These are phyloP conservation scores for Penicillium fuscoglaucum DNA, from an alignment of 2,329 filamentous ascomycete genomes.

Conservation along the genomic window DNA sequence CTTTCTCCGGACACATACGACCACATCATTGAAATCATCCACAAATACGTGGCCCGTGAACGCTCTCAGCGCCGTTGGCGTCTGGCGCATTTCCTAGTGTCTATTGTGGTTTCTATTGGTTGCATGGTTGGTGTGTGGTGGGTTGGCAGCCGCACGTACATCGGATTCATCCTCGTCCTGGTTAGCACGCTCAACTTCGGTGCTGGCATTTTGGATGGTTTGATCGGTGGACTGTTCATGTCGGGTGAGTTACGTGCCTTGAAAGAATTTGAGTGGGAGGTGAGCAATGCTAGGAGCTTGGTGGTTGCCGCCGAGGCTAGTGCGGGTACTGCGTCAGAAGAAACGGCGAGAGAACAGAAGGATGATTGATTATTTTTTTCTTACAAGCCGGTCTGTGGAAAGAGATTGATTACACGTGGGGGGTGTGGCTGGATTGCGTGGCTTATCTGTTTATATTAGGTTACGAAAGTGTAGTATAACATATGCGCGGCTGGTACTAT, in stretches of 20 bases:
- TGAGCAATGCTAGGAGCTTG: conserved; percentile 62
- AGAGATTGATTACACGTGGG: neutral
- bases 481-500: neutral
- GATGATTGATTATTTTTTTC: neutral
- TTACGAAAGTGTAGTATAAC: neutral
- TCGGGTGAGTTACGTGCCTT: conserved; percentile 78
- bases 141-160: conserved; percentile 66
- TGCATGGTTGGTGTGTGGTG: conserved; percentile 87
- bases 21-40: conserved; percentile 70
- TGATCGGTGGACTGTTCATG: conserved; percentile 86
- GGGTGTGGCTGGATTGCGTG: neutral
- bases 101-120: conserved; percentile 66
- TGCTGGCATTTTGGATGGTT: conserved; percentile 75
- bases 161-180: conserved; percentile 77
- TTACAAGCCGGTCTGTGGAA: too few species aligned
- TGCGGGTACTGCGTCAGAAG: neutral
- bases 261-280: conserved; percentile 92
- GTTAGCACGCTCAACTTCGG: conserved; percentile 74
- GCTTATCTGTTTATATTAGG: neutral
- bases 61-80: conserved; percentile 70
- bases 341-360: neutral
- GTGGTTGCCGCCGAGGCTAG: conserved; percentile 19
- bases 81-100: conserved; percentile 69
- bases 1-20: conserved; percentile 61
- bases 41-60: conserved; percentile 70